Evolutionary conservation across 1,284 basidiomycete genomes (phyloP).

Genomic region (Cerioporus squamosus): DNA sequence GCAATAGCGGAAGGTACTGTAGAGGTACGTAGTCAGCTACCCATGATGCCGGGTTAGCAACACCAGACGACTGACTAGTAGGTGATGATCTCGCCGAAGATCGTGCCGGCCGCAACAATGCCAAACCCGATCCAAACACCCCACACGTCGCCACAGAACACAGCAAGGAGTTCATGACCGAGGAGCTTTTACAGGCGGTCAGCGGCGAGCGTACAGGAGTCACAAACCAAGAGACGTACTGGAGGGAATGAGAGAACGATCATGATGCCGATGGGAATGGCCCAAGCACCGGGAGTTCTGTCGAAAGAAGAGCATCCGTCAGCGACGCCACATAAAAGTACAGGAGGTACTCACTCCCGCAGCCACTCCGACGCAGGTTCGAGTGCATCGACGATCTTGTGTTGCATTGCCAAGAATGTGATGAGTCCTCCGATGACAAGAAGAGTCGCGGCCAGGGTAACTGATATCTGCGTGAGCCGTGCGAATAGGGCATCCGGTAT

Average conservation of each 20-base stretch:
- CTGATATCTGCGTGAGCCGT: neutral
- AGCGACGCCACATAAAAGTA: too few species aligned
- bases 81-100: slow-evolving; percentile 70
- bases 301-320: neutral
- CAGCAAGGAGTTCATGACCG: slow-evolving; percentile 62
- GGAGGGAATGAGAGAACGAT: neutral
- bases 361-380: neutral
- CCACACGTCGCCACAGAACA: slow-evolving; percentile 77
- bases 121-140: slow-evolving; percentile 69
- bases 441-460: neutral
- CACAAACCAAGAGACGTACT: neutral
- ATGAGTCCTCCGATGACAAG: neutral
- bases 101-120: slow-evolving; percentile 68
- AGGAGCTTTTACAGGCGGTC: too few species aligned
- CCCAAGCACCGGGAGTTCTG: neutral
- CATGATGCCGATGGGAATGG: neutral
- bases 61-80: slow-evolving; percentile 51
- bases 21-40: too few species aligned
- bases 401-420: neutral
- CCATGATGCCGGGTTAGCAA: too few species aligned
- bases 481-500: too few species aligned
- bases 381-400: neutral
- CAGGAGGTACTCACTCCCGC: neutral
- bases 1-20: slow-evolving; percentile 66
- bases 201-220: too few species aligned